Percentiles rank a stretch among this genome's conserved stretches.
phyloP scores from a whole-genome alignment of 345 rosid species.

The Eucalyptus pauciflora region DNA sequence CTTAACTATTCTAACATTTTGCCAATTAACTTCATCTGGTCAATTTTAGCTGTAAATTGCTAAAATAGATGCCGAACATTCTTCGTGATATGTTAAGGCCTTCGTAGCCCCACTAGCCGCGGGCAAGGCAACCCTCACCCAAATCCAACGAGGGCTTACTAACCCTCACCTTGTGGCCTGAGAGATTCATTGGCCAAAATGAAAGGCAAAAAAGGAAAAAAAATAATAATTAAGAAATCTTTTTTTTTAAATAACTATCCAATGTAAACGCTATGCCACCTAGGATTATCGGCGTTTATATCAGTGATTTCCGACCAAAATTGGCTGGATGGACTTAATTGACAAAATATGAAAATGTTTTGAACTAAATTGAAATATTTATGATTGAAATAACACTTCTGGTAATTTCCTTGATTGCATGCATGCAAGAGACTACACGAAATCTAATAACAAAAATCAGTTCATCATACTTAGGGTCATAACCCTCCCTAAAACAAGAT shows the following conservation, averaged over 20 bases:
- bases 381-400: accelerated
- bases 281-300: accelerated
- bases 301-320: accelerated
- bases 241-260: no score
- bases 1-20: no score
- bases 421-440: not conserved
- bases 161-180: accelerated
- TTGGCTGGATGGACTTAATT: accelerated
- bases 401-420: not conserved
- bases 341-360: accelerated
- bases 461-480: not conserved
- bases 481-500: not conserved
- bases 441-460: not conserved
- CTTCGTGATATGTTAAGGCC: no score
- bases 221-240: no score
- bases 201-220: no score
- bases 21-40: accelerated
- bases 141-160: accelerated
- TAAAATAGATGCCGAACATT: accelerated
- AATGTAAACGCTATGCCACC: accelerated
- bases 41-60: accelerated
- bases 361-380: accelerated
- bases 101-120: accelerated
- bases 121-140: no score
- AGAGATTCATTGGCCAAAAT: no score